phyloP scores from a whole-genome alignment of 176 grass and related monocot species.

The Paspalum vaginatum region DNA sequence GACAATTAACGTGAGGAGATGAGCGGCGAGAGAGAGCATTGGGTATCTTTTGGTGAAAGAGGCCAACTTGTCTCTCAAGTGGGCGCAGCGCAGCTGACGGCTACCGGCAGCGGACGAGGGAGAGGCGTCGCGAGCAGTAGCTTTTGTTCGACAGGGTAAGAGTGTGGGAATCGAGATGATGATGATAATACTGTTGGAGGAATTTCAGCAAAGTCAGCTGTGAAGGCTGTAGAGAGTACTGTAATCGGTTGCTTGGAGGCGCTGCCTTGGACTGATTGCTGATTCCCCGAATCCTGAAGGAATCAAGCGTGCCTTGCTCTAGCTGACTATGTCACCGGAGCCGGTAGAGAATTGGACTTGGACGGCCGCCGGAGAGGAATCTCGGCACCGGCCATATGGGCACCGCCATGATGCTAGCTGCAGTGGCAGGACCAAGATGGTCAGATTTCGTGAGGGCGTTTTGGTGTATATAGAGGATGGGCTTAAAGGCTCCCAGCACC shows the following conservation, averaged over 20 bases:
- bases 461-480: no score
- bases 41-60: not conserved
- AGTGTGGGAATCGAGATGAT: not conserved
- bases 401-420: not conserved
- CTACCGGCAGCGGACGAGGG: not conserved
- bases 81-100: conserved; percentile 24
- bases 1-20: not conserved
- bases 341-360: not conserved
- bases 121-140: conserved; percentile 1
- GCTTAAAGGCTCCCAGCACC: no score
- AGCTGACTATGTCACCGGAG: not conserved
- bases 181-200: not conserved
- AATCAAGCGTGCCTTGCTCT: not conserved
- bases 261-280: not conserved
- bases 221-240: not conserved
- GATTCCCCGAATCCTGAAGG: not conserved
- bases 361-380: conserved; percentile 7
- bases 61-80: conserved; percentile 11
- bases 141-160: conserved; percentile 16
- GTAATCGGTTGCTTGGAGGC: conserved; percentile 14
- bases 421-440: no score
- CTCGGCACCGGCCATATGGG: not conserved
- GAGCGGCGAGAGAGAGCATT: not conserved
- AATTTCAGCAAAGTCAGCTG: conserved; percentile 14
- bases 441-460: no score